phyloP scores from a whole-genome alignment of 345 rosid genomes.

The Hibiscus mutabilis region DNA sequence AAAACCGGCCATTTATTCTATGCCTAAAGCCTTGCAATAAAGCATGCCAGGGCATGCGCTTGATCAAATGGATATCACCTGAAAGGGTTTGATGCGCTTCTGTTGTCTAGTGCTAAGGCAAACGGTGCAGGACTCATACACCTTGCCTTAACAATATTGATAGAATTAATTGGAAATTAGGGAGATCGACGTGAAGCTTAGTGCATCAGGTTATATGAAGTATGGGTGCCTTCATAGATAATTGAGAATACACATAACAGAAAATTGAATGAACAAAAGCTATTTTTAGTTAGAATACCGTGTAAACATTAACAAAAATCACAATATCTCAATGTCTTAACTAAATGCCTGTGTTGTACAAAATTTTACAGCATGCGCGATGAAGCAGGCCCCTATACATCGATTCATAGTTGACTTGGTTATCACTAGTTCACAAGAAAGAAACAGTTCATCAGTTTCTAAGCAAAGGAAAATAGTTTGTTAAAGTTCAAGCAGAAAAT shows the following conservation, averaged over 20 bases:
- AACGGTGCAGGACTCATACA: too few relatives aligned
- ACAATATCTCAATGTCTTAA: constrained; percentile 19
- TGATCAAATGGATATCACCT: too few relatives aligned
- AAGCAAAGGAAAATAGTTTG: neutral
- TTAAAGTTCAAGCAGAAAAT: neutral
- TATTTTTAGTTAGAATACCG: neutral
- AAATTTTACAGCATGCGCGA: constrained; percentile 51
- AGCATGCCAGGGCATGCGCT: too few relatives aligned
- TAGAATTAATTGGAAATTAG: neutral
- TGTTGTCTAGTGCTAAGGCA: too few relatives aligned
- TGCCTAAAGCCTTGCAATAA: too few relatives aligned
- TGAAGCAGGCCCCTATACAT: constrained; percentile 53
- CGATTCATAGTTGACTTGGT: constrained; percentile 41
- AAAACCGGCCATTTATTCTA: too few relatives aligned
- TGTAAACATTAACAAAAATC: neutral
- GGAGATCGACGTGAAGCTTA: neutral
- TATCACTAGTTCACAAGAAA: constrained; percentile 36
- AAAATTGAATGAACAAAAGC: neutral
- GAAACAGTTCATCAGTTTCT: neutral
- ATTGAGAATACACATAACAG: neutral
- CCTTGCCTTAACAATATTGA: too few relatives aligned
- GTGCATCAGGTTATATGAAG: neutral
- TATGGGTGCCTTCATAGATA: neutral
- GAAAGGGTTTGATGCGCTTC: too few relatives aligned
- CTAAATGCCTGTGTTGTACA: constrained; percentile 28